Percentiles rank a stretch among this genome's conserved stretches.
phyloP scores from a whole-genome alignment of 1,284 basidiomycete species.

The Sparassis latifolia region DNA sequence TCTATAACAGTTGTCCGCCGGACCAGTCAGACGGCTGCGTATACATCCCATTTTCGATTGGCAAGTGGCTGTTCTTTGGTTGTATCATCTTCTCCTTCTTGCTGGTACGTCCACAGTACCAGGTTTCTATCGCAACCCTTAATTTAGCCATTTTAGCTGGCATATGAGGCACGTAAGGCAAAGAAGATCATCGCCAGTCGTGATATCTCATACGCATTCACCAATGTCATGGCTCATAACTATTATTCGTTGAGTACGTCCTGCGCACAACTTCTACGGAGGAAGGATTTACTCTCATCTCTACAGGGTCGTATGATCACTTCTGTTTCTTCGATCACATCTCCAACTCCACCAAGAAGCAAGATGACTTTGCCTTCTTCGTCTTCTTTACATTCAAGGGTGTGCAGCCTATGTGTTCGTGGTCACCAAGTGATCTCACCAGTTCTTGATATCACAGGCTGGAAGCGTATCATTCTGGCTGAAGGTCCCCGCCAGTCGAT shows the following conservation, averaged over 20 bases:
- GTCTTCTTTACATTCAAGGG: constrained; percentile 99
- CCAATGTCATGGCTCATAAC: constrained; percentile 95
- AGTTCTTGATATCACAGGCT: constrained; percentile 46
- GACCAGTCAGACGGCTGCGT: constrained; percentile 61
- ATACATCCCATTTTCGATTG: constrained; percentile 82
- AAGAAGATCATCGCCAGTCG: constrained; percentile 90
- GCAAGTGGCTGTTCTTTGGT: constrained; percentile 95
- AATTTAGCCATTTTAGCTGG: constrained; percentile 44
- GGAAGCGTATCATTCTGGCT: constrained; percentile 91
- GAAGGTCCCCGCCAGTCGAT: constrained; percentile 98
- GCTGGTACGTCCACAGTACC: constrained; percentile 47
- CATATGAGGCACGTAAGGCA: constrained; percentile 89
- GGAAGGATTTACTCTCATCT: background rate
- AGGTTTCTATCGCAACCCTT: constrained; percentile 1
- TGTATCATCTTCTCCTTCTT: constrained; percentile 98
- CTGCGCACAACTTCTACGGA: background rate
- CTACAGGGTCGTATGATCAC: constrained; percentile 85
- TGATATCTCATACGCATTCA: constrained; percentile 96
- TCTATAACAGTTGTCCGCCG: constrained; percentile 68
- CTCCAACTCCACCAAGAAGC: constrained; percentile 90
- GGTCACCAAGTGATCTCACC: background rate
- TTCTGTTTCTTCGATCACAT: constrained; percentile 99
- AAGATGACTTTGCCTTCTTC: constrained; percentile 98
- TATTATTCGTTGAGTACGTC: constrained; percentile 86
- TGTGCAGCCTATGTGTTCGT: constrained; percentile 26